phyloP scores from a whole-genome alignment of 768 basidiomycete genomes.

The Lactarius hatsudake region DNA sequence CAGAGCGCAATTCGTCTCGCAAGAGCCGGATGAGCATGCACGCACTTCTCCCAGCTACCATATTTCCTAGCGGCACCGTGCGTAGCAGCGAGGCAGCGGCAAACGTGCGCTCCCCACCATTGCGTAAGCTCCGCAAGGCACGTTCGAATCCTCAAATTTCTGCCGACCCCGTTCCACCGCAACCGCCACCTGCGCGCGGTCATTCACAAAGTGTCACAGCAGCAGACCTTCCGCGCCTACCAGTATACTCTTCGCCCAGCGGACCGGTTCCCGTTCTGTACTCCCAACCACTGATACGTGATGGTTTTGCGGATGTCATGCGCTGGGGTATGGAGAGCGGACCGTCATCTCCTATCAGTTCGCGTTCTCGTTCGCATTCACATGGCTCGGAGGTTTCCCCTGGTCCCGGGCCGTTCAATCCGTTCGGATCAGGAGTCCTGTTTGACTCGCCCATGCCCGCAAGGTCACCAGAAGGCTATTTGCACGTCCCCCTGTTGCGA shows the following conservation, averaged over 20 bases:
- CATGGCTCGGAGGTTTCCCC: conserved; percentile 13
- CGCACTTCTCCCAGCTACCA: conserved; percentile 47
- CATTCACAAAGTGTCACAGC: conserved; percentile 81
- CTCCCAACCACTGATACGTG: conserved; percentile 37
- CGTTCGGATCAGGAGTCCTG: conserved; percentile 61
- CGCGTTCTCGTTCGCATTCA: conserved; percentile 30
- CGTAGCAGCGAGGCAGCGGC: conserved; percentile 10
- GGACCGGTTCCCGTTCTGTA: conserved; percentile 19
- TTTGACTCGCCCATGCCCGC: conserved; percentile 63
- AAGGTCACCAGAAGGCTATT: conserved; percentile 42
- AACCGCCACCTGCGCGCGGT: conserved; percentile 47
- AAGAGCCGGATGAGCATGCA: conserved; percentile 72
- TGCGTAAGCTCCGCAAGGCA: conserved; percentile 66
- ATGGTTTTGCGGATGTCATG: conserved; percentile 67
- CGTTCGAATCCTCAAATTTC: conserved; percentile 67
- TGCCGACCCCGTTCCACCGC: conserved; percentile 26
- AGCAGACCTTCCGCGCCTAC: conserved; percentile 53
- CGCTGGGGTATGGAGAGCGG: conserved; percentile 45
- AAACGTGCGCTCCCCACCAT: conserved; percentile 35
- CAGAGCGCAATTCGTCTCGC: conserved; percentile 32
- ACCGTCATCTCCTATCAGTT: conserved; percentile 40
- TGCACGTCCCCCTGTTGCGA: conserved; percentile 50
- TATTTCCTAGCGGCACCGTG: conserved; percentile 43
- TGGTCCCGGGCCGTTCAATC: conserved; percentile 42
- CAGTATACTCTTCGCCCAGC: conserved; percentile 16